These are phyloP conservation scores for Pleurotus ostreatus DNA, from an alignment of 768 basidiomycete species.

Conservation along the genomic window DNA sequence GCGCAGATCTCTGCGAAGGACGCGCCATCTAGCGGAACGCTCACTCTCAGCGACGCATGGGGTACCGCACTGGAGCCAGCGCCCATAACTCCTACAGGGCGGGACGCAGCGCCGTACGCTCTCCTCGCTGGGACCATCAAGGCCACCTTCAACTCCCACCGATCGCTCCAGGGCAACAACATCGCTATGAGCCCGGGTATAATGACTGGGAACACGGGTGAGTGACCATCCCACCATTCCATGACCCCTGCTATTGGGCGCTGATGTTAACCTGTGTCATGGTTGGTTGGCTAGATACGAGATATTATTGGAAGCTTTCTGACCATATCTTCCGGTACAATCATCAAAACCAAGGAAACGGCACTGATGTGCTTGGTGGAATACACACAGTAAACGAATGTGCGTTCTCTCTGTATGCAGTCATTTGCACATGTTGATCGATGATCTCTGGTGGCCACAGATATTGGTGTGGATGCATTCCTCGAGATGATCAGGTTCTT, in stretches of 20 bases:
- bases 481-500: slow-evolving; percentile 68
- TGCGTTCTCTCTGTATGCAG: slow-evolving; percentile 22
- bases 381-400: slow-evolving; percentile 77
- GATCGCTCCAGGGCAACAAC: slow-evolving; percentile 28
- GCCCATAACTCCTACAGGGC: slow-evolving; percentile 51
- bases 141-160: slow-evolving; percentile 51
- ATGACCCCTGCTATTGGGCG: neutral
- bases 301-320: slow-evolving; percentile 54
- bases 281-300: slow-evolving; percentile 42
- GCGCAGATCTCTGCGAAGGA: slow-evolving; percentile 27
- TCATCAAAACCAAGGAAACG: slow-evolving; percentile 36
- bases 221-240: slow-evolving; percentile 5
- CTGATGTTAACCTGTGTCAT: neutral
- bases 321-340: slow-evolving; percentile 68
- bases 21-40: slow-evolving; percentile 35
- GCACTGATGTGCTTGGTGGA: slow-evolving; percentile 28
- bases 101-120: slow-evolving; percentile 40
- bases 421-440: too few relatives aligned
- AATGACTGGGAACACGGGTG: slow-evolving; percentile 58
- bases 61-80: slow-evolving; percentile 58
- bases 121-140: slow-evolving; percentile 65
- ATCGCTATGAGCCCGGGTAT: slow-evolving; percentile 50
- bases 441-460: slow-evolving; percentile 24
- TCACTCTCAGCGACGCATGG: slow-evolving; percentile 50
- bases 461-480: slow-evolving; percentile 43